These are phyloP conservation scores for Conoideocrella luteorostrata DNA, from an alignment of 2,329 filamentous ascomycete genomes.

Conservation along the genomic window DNA sequence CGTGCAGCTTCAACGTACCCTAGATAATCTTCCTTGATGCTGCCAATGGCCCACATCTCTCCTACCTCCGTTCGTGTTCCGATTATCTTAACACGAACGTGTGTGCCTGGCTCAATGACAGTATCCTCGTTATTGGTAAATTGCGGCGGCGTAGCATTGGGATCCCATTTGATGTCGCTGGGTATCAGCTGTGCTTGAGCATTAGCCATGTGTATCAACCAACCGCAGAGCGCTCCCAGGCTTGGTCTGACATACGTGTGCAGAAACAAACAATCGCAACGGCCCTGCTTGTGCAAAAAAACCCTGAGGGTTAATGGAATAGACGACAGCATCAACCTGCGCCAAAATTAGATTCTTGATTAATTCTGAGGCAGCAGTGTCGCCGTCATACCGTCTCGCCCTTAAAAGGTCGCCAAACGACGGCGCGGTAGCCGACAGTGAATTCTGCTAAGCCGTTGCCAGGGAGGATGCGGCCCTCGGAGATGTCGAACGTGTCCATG, in stretches of 20 bases:
- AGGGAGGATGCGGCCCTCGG: conserved; percentile 84
- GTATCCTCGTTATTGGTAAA: conserved; percentile 94
- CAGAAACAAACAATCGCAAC: conserved; percentile 71
- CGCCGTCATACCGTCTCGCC: conserved; percentile 76
- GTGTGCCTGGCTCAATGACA: conserved; percentile 87
- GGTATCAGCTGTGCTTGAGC: conserved; percentile 66
- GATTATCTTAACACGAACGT: conserved; percentile 89
- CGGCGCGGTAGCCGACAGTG: conserved; percentile 87
- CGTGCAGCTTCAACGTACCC: conserved; percentile 40
- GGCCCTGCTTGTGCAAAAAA: conserved; percentile 85
- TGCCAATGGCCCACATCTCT: conserved; percentile 94
- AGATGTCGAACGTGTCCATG: conserved; percentile 93
- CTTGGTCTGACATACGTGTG: conserved; percentile 55
- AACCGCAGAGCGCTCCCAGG: not conserved
- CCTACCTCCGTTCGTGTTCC: conserved; percentile 90
- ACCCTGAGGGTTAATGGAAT: conserved; percentile 82
- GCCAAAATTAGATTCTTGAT: conserved; percentile 24
- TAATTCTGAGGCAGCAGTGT: conserved; percentile 10
- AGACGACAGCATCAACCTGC: conserved; percentile 89
- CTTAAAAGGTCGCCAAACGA: conserved; percentile 97
- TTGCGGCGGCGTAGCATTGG: conserved; percentile 91
- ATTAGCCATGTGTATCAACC: not conserved
- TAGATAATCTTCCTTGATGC: conserved; percentile 80
- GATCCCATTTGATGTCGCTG: conserved; percentile 85
- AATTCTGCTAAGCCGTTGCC: conserved; percentile 91